Evolutionary conservation across 345 rosid species (phyloP), one percentile per base, ranked within the genome.

Genomic region (Nasturtium officinale): DNA sequence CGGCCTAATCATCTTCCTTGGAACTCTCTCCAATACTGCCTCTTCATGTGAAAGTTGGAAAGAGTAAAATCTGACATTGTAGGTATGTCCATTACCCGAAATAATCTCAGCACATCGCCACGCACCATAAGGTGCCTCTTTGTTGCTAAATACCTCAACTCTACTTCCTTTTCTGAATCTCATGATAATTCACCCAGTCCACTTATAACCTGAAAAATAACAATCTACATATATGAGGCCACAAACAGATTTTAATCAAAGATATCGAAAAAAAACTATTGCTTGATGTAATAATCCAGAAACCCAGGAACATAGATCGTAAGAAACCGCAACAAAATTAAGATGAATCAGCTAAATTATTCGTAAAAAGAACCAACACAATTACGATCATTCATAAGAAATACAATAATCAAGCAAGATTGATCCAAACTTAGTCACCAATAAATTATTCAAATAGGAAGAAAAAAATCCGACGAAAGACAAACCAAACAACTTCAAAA

Each of bases 91-190:
- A 77, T 87, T 85, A 18, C 92, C 87, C 15, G 88, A 81, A 5
- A 84, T 57, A 48, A 92, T 81, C 75, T 85, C 90, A 3, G 87
- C 92, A 58, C 81, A 80, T 16, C 67, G 80, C 98, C 95, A 92
- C 0, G 82, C 84, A 37, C 90, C 94, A 9, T 80, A 77, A 12
- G 87, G 74, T 10, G 72, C 83, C 73, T 84, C 88, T 18, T 83
- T 73, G 74, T 46, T 81, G 80, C 81, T 85, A 56, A 84, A 79
- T 0, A 90, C 87, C 86, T 92, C 98, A 54, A 92, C 90, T 64
- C 72, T 82, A 42, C 74, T 82, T 12, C 96, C 92, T 79, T 83
- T 88, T 67, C 69, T 87, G 82, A 88, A 84, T 79, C 87, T 86
- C 95, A 88, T 90, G 71, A 71, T 65, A 8, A 5, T 29, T 64